phyloP scores from a whole-genome alignment of 2,329 filamentous ascomycete species.

The Aureobasidium sp. region DNA sequence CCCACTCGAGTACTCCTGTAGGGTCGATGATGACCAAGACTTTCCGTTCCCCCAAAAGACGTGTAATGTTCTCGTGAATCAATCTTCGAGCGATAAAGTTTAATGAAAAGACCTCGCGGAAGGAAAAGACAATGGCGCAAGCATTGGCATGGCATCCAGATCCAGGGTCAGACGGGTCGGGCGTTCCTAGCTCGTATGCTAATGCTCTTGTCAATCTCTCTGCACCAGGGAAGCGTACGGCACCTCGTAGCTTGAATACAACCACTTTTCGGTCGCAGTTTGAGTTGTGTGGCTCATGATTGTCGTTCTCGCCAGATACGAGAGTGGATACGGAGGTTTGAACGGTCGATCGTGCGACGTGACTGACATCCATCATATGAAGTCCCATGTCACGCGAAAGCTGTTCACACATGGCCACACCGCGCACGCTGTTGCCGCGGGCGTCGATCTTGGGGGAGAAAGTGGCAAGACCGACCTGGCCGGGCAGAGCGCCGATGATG shows the following conservation, averaged over 20 bases:
- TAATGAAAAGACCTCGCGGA: conserved; percentile 22
- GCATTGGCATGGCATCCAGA: conserved; percentile 21
- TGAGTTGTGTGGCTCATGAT: not conserved
- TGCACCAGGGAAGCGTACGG: conserved; percentile 21
- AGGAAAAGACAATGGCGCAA: conserved; percentile 22
- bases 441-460: conserved; percentile 22
- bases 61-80: conserved; percentile 20
- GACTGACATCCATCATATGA: conserved; percentile 23
- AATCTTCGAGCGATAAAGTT: conserved; percentile 21
- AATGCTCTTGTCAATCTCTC: conserved; percentile 22
- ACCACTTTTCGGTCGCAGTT: conserved; percentile 17
- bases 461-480: conserved; percentile 21
- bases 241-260: conserved; percentile 22
- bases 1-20: conserved; percentile 19
- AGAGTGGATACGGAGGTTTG: conserved; percentile 19
- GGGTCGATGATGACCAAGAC: conserved; percentile 21
- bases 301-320: conserved; percentile 15
- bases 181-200: conserved; percentile 18
- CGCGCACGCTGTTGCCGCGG: conserved; percentile 22
- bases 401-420: conserved; percentile 21
- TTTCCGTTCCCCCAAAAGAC: conserved; percentile 17
- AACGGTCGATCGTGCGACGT: conserved; percentile 22
- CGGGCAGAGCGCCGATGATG: conserved; percentile 21
- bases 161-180: conserved; percentile 18
- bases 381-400: conserved; percentile 23